Percentiles rank a stretch among this genome's conserved stretches.
Evolutionary conservation across 192 early-diverging fungal genomes (phyloP).

Genomic region (Umbelopsis vinacea): DNA sequence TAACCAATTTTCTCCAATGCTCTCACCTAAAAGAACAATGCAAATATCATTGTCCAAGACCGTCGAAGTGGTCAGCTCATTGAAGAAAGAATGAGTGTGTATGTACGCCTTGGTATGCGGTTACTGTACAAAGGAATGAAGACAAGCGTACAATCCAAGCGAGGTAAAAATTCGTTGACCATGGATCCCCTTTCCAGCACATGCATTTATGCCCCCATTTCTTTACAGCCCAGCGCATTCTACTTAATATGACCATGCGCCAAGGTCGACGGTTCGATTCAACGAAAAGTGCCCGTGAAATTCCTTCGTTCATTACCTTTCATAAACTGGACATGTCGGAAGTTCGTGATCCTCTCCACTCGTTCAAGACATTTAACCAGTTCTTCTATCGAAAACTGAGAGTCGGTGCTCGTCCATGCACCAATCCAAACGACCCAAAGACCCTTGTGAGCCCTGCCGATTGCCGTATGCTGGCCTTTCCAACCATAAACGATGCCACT

Average conservation of each 20-base stretch:
- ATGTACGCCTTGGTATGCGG: constrained; percentile 80
- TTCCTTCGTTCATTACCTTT: constrained; percentile 73
- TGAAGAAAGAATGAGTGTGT: constrained; percentile 81
- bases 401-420: constrained; percentile 55
- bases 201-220: too few relatives aligned
- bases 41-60: constrained; percentile 80
- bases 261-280: constrained; percentile 77
- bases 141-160: constrained; percentile 46
- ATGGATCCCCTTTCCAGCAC: too few relatives aligned
- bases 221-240: constrained; percentile 47
- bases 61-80: constrained; percentile 65
- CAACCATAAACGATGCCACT: constrained; percentile 65
- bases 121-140: constrained; percentile 71
- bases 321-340: constrained; percentile 71
- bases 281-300: constrained; percentile 64
- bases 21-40: constrained; percentile 51
- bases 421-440: constrained; percentile 46
- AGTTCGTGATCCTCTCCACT: constrained; percentile 68
- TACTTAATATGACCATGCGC: constrained; percentile 58
- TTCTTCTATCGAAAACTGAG: constrained; percentile 87
- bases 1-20: too few relatives aligned
- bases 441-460: constrained; percentile 79
- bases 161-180: too few relatives aligned
- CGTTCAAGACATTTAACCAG: constrained; percentile 80
- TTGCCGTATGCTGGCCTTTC: constrained; percentile 70